Evolutionary conservation across 257 asterid species (phyloP).

Genomic region (Echites panduratus): DNA sequence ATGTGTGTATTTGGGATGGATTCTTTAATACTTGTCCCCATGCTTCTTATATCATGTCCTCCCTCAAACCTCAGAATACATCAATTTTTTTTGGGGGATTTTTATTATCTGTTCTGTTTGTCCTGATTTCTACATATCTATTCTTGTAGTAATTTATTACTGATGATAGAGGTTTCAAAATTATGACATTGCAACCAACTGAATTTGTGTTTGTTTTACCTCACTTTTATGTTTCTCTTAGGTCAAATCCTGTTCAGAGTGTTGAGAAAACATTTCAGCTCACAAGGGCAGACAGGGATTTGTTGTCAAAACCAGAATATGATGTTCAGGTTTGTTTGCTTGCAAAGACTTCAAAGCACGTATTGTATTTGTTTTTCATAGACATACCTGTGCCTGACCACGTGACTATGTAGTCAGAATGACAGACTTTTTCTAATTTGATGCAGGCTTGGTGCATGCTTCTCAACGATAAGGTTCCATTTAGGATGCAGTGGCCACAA

Average conservation of each 20-base stretch:
- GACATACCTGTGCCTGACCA: neutral
- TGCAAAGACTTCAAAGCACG: constrained; percentile 6
- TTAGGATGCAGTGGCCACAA: constrained; percentile 98
- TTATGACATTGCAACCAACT: neutral
- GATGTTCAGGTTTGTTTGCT: constrained; percentile 78
- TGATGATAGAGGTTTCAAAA: neutral
- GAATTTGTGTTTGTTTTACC: neutral
- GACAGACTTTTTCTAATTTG: constrained; percentile 16
- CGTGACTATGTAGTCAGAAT: neutral
- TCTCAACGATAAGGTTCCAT: constrained; percentile 85
- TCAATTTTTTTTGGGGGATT: neutral
- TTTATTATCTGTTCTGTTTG: neutral
- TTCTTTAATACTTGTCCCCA: neutral
- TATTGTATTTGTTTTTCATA: neutral
- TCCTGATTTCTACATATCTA: neutral
- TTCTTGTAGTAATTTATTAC: neutral
- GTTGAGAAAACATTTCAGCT: constrained; percentile 86
- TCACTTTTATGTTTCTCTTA: constrained; percentile 27
- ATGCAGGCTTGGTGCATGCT: constrained; percentile 94
- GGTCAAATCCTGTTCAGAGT: constrained; percentile 78
- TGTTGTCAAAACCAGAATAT: constrained; percentile 68
- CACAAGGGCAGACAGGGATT: constrained; percentile 71
- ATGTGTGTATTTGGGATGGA: neutral
- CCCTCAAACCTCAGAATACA: neutral
- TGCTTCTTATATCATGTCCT: neutral